Conservation (phyloP, 768 basidiomycete species). For the Phanerodontia chrysosporium region DNA sequence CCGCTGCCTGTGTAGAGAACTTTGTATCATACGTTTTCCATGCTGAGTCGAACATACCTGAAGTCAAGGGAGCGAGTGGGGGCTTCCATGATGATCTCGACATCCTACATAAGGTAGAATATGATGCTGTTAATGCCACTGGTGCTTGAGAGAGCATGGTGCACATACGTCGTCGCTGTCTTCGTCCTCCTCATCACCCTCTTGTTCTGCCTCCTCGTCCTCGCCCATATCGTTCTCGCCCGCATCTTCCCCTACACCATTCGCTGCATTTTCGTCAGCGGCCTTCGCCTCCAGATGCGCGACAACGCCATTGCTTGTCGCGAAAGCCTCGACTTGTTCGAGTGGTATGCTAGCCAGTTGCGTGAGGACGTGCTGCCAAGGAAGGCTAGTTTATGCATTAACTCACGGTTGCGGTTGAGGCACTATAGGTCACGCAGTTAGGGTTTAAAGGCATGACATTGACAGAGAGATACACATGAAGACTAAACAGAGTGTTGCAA, state of each 20-base stretch:
- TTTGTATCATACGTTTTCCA: background rate
- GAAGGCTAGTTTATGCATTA: conserved; percentile 11
- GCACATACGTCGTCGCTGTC: conserved; percentile 42
- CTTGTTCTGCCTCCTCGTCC: conserved; percentile 34
- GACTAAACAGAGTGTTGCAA: conserved; percentile 17
- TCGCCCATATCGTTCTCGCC: conserved; percentile 36
- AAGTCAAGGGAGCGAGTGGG: conserved; percentile 70
- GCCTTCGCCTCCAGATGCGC: conserved; percentile 46
- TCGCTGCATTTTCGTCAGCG: conserved; percentile 18
- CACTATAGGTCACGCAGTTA: conserved; percentile 44
- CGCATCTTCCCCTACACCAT: conserved; percentile 27
- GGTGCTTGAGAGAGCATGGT: background rate
- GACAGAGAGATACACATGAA: conserved; percentile 27
- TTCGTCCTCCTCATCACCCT: conserved; percentile 42
- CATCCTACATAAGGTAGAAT: conserved; percentile 50
- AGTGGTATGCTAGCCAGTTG: conserved; percentile 32
- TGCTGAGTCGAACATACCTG: conserved; percentile 39
- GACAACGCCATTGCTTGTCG: conserved; percentile 42
- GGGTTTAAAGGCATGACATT: conserved; percentile 32
- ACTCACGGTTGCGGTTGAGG: conserved; percentile 70
- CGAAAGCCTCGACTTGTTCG: conserved; percentile 35
- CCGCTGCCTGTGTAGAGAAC: conserved; percentile 2
- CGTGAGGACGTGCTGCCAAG: conserved; percentile 18
- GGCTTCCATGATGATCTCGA: conserved; percentile 90
- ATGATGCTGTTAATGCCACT: background rate